phyloP scores from a whole-genome alignment of 2,329 filamentous ascomycete species.

The Ceratocystis papillata region DNA sequence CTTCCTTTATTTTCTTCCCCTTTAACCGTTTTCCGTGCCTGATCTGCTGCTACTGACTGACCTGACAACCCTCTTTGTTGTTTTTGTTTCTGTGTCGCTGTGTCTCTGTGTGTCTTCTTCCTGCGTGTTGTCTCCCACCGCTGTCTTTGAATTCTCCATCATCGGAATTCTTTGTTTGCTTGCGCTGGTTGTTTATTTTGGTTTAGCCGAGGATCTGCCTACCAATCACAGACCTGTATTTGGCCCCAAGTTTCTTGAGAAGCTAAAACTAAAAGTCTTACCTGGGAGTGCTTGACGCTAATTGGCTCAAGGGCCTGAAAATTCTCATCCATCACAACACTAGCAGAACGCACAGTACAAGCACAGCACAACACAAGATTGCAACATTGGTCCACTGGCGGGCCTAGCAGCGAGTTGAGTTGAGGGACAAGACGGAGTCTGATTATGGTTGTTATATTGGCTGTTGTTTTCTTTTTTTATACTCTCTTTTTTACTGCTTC shows the following conservation, averaged over 20 bases:
- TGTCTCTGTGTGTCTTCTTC: background rate
- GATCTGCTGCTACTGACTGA: background rate
- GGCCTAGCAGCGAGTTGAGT: too few relatives aligned
- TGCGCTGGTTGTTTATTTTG: background rate
- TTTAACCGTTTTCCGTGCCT: constrained; percentile 3
- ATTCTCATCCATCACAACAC: background rate
- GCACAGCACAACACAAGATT: background rate
- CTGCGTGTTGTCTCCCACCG: background rate
- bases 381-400: too few relatives aligned
- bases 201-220: constrained; percentile 5
- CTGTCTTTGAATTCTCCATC: too few relatives aligned
- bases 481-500: background rate
- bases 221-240: background rate
- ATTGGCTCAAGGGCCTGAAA: background rate
- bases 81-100: background rate
- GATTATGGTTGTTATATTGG: background rate
- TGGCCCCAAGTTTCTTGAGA: background rate
- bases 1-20: background rate
- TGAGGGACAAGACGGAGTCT: background rate
- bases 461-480: background rate
- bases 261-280: too few relatives aligned
- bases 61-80: background rate
- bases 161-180: background rate
- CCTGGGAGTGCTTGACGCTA: too few relatives aligned
- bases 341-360: background rate